Base-by-base conservation (phyloP, 2,329 filamentous ascomycete species). In the Calonectria leucothoes region DNA sequence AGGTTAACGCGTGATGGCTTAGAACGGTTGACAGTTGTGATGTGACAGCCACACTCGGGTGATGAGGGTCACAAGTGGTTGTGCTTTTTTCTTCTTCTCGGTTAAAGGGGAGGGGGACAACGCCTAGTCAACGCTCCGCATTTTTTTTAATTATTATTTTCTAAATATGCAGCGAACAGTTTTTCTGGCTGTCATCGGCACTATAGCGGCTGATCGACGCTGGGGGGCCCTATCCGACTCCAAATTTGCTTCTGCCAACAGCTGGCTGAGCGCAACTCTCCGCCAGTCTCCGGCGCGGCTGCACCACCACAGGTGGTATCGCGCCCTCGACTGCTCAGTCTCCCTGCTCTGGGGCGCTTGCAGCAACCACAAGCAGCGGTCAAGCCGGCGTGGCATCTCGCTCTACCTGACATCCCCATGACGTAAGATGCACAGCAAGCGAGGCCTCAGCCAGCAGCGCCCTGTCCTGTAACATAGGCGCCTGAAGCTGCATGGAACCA, bases 401-500 rank as follows among this genome's bases (percentile, higher is more conserved):
- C 61, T 49, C 42, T 51, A 63, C 64, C 55, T 64, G n/a, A 45
- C n/a, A 45, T 15, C 7, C 11, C 12, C 6, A 64, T 64, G 45
- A 29, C 67, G 59, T 64, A 25, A 37, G 27, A n/a, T 14, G 27
- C 20, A 31, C 59, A 64, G 20, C 37, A 64, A 42, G 59, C 59
- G 37, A 48, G 59, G 37, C 37, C 59, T 20, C 42, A 45, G 29
- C 33, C 35, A 45, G 25, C 15, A 27, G 23, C 14, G 33, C 25
- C 55, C 55, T 37, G 33, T 61, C 55, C 55, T 61, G 33, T 17
- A 61, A 61, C 55, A 39, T 39, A 39, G 55, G 55, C 55, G 33
- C 33, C 51, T 66, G 31, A 52, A 66, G 33, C 20, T 64, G 66
- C 68, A 63, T 71, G 64, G 45, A 69, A 55, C 33, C 59, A 48